A percentile compares a stretch with the other conserved stretches of the same genome.
phyloP scores from a whole-genome alignment of 1,139 yeast genomes.

The Hansenula lynferdii region DNA sequence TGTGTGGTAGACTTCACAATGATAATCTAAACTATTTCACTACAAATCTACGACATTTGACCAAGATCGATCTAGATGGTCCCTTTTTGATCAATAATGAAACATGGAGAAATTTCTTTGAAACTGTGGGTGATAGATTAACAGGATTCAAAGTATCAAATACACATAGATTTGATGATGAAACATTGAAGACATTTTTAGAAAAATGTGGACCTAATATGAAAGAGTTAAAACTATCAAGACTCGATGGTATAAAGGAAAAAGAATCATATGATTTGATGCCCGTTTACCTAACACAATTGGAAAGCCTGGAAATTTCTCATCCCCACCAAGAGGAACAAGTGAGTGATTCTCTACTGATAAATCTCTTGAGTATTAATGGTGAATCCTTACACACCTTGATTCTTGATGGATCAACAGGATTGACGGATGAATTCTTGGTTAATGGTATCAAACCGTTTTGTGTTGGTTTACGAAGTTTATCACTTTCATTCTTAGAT shows the following conservation, averaged over 20 bases:
- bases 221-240: constrained; percentile 46
- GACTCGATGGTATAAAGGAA: constrained; percentile 66
- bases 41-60: constrained; percentile 50
- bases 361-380: constrained; percentile 55
- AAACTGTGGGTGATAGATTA: constrained; percentile 39
- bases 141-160: constrained; percentile 61
- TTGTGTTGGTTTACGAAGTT: constrained; percentile 46
- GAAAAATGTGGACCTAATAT: constrained; percentile 58
- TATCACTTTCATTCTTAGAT: constrained; percentile 52
- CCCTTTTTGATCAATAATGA: constrained; percentile 76
- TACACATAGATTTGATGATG: constrained; percentile 78
- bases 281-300: constrained; percentile 54
- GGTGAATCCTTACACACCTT: constrained; percentile 59
- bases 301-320: constrained; percentile 63
- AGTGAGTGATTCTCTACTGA: constrained; percentile 64
- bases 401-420: constrained; percentile 66
- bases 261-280: constrained; percentile 56
- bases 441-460: constrained; percentile 55
- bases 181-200: constrained; percentile 56
- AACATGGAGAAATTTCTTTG: constrained; percentile 74
- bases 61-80: constrained; percentile 65
- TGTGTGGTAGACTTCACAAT: constrained; percentile 92
- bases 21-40: constrained; percentile 63
- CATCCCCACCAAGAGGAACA: constrained; percentile 62
- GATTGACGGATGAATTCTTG: constrained; percentile 60